These are phyloP conservation scores for Pleurotus sapidus DNA, from an alignment of 768 basidiomycete species.

Conservation along the genomic window DNA sequence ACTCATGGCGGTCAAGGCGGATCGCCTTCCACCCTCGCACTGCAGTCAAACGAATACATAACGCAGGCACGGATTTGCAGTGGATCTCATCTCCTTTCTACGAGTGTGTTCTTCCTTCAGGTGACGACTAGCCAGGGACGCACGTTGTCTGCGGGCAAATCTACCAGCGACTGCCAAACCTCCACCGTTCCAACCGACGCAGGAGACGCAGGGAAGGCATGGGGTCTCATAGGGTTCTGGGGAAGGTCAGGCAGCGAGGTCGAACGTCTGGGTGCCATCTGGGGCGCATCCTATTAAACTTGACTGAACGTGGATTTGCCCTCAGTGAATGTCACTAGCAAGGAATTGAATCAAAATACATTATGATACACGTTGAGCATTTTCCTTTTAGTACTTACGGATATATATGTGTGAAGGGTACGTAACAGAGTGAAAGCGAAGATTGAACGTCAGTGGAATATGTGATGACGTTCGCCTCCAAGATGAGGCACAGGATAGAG, in stretches of 20 bases:
- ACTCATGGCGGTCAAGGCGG: conserved; percentile 34
- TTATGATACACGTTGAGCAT: no score
- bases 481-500: not conserved
- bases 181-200: conserved; percentile 25
- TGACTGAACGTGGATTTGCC: not conserved
- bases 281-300: conserved; percentile 26
- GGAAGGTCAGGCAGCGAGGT: conserved; percentile 27
- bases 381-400: no score
- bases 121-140: conserved; percentile 28
- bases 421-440: no score
- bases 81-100: conserved; percentile 20
- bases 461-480: not conserved
- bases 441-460: no score
- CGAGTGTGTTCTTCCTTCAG: conserved; percentile 28
- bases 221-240: conserved; percentile 31
- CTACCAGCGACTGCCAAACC: conserved; percentile 24
- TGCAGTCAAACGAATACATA: conserved; percentile 22
- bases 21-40: conserved; percentile 21
- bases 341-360: no score
- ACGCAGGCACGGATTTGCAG: conserved; percentile 22
- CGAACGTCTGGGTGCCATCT: conserved; percentile 22
- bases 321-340: no score
- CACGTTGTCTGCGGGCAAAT: conserved; percentile 22
- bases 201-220: conserved; percentile 19
- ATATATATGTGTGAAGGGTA: no score